Evolutionary conservation across 352 stramenopile species (phyloP).

Genomic region (Phytopythium helicoides): DNA sequence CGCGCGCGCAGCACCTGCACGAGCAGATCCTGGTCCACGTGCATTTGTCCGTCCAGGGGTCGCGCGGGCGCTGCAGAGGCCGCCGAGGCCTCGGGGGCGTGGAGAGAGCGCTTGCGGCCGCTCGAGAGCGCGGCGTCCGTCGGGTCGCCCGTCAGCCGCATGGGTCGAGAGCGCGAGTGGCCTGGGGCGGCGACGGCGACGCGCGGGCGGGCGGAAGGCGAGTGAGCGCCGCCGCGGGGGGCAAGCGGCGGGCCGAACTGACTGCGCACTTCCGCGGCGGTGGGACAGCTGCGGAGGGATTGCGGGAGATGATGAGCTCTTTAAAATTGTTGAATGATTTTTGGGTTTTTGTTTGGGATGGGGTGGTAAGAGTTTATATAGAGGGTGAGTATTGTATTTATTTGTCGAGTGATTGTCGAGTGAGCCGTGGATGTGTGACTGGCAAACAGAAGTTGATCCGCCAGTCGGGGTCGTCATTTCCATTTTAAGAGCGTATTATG

Average conservation of each 20-base stretch:
- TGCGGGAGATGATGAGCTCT: no score
- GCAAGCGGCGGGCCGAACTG: neutral
- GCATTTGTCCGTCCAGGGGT: constrained; percentile 2
- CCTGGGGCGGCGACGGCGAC: constrained; percentile 5
- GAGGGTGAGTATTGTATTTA: no score
- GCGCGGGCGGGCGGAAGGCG: neutral
- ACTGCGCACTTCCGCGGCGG: constrained; percentile 5
- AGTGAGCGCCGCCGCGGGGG: no score
- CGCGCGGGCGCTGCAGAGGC: neutral
- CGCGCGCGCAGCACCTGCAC: constrained; percentile 36
- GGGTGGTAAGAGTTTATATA: no score
- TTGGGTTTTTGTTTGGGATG: no score
- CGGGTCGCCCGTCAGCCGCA: neutral
- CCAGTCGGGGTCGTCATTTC: constrained; percentile 1
- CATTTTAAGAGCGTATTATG: neutral
- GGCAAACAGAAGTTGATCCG: constrained; percentile 4
- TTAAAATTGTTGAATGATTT: no score
- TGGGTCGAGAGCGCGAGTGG: constrained; percentile 5
- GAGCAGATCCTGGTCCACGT: constrained; percentile 39
- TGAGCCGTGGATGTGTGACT: constrained; percentile 2
- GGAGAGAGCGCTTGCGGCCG: constrained; percentile 7
- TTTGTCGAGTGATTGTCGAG: no score
- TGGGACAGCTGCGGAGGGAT: constrained; percentile 1
- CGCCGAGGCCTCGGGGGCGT: neutral
- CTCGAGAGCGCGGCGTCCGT: neutral